These are phyloP conservation scores for Trichoderma arundinaceum DNA, from an alignment of 2,329 filamentous ascomycete genomes.

Conservation along the genomic window DNA sequence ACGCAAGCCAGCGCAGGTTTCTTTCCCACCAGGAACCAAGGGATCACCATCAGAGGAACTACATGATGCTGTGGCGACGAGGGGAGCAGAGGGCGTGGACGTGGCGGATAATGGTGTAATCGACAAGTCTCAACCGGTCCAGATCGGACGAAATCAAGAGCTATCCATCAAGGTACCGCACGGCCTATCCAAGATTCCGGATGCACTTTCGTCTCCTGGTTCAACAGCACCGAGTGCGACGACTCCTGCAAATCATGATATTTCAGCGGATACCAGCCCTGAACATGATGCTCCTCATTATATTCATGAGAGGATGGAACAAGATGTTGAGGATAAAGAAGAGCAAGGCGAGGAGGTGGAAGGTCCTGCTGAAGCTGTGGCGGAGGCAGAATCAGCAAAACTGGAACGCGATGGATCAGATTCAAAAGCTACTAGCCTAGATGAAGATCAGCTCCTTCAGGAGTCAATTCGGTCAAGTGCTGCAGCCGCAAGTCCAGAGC, in stretches of 20 bases:
- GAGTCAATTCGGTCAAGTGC: conserved; percentile 48
- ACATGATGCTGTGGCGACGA: conserved; percentile 16
- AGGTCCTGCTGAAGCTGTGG: conserved; percentile 7
- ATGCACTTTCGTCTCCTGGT: conserved; percentile 59
- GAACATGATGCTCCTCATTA: conserved; percentile 69
- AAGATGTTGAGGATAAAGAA: conserved; percentile 46
- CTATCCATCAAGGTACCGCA: conserved; percentile 43
- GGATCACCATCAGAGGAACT: conserved; percentile 35
- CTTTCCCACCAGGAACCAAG: conserved; percentile 44
- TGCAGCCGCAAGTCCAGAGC: conserved; percentile 34
- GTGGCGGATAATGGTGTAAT: background rate
- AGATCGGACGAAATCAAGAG: conserved; percentile 4
- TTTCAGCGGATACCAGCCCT: conserved; percentile 75
- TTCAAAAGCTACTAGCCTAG: conserved; percentile 40
- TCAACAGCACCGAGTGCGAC: conserved; percentile 77
- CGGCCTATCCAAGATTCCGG: conserved; percentile 43
- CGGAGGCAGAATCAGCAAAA: conserved; percentile 35
- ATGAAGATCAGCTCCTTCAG: conserved; percentile 52
- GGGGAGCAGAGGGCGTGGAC: background rate
- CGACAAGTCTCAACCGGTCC: background rate
- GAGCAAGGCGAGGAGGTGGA: conserved; percentile 40
- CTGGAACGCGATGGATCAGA: conserved; percentile 14
- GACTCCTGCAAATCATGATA: conserved; percentile 71
- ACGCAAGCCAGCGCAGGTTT: conserved; percentile 40
- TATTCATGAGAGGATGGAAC: conserved; percentile 44